Conservation (phyloP, 441 rosid genomes). For the Gossypium trilobum region DNA sequence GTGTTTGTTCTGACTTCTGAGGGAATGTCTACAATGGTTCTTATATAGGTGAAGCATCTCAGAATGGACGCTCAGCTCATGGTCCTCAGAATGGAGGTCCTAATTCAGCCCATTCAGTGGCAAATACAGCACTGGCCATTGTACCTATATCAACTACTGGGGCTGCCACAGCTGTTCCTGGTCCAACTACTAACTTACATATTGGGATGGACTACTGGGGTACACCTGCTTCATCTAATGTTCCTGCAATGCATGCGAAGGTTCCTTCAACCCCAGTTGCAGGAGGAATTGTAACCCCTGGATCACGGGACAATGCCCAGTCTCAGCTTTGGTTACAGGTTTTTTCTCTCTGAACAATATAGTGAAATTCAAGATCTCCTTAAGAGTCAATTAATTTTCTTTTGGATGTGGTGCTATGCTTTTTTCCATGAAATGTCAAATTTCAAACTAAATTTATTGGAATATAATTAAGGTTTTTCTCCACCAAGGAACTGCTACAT, state of each 20-base stretch:
- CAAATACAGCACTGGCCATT: conserved; percentile 38
- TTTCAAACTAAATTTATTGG: neutral
- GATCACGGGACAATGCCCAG: conserved; percentile 58
- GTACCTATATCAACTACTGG: conserved; percentile 45
- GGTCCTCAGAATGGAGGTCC: conserved; percentile 59
- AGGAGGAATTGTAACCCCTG: conserved; percentile 52
- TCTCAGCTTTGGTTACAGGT: conserved; percentile 88
- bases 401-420: neutral
- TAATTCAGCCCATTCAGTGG: conserved; percentile 36
- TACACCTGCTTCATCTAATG: conserved; percentile 45
- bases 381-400: neutral
- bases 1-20: conserved; percentile 1
- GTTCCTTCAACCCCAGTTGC: conserved; percentile 58
- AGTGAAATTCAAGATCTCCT: neutral
- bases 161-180: conserved; percentile 48
- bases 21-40: conserved; percentile 11
- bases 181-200: conserved; percentile 80
- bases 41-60: conserved; percentile 55
- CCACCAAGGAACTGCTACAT: neutral
- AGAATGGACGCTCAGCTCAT: conserved; percentile 58
- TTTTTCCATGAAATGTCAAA: neutral
- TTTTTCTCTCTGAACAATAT: neutral
- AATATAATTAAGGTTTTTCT: neutral
- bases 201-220: conserved; percentile 97
- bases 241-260: conserved; percentile 62